Evolutionary conservation across 371 early-diverging fungal genomes (phyloP), one percentile per base, ranked within the genome.

Genomic region (Zopfochytrium polystomum): DNA sequence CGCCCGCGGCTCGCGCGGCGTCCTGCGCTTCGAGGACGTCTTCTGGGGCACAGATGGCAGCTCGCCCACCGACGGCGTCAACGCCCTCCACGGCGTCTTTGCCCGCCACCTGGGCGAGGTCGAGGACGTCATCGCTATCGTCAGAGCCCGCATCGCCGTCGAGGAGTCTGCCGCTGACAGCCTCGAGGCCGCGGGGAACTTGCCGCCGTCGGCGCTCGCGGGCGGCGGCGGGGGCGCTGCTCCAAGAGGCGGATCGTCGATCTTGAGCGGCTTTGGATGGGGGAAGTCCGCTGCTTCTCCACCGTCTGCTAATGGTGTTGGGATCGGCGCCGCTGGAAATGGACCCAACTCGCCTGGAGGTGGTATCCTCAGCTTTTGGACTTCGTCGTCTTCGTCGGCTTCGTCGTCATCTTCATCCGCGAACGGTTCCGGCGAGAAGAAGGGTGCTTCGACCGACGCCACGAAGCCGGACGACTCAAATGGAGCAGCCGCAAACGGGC

Each of bases 1-100:
- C 38, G 38, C 38, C 38, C 38, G 38, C 38, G 11, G 18, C 38
- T 18, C 18, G 11, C 38, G 18, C 7, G 60, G 60, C 9, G 52
- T 52, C 29, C 26, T 63, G 13, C 51, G 63, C 34, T 68, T 68
- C 58, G 62, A 68, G 20, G 69, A 68, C 56, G 52, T 56, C 58
- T 68, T 64, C 51, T 68, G 69, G 69, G 69, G 69, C 32, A 58
- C 65, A 4, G 38, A 7, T 18, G 58, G 61, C 55, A 54, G 55
- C 31, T 53, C 60, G 50, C 65, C 69, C 13, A 60, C 65, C 31
- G 60, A 43, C 4, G 69, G 69, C 23, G 69, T 68, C 26, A 29
- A 47, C 29, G 52, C 56, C 20, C 64, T 68, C 25, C 69, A 68
- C 45, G 29, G 23, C 4, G 58, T 68, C 27, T 60, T 68, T 35